Conservation (phyloP, 306 rosid genomes). For the Casuarina glauca region DNA sequence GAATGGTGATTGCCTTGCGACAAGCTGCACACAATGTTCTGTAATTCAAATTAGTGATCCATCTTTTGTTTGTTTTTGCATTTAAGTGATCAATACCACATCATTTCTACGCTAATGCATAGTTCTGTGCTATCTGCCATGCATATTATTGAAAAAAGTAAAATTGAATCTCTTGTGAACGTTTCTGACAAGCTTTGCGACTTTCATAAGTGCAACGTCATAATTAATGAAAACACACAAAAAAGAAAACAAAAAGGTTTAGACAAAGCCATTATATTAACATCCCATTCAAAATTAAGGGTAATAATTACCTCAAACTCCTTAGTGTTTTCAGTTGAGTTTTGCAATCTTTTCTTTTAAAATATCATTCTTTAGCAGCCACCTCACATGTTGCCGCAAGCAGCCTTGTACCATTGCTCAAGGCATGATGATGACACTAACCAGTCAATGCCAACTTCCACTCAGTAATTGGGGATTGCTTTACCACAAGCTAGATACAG, state of each 20-base stretch:
- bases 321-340: background rate
- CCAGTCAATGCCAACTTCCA: background rate
- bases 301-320: no score
- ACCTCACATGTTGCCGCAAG: background rate
- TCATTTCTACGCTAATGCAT: no score
- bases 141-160: background rate
- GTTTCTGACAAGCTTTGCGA: no score
- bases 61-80: no score
- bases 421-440: background rate
- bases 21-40: no score
- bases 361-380: background rate
- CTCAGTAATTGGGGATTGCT: background rate
- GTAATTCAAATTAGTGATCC: no score
- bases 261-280: background rate
- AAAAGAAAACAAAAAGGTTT: background rate
- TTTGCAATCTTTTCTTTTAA: background rate
- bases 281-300: background rate
- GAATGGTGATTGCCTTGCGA: background rate
- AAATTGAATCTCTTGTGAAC: no score
- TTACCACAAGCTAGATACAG: background rate
- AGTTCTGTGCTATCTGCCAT: no score
- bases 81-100: no score
- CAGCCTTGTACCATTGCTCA: background rate
- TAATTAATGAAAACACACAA: no score
- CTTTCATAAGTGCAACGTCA: no score